phyloP scores from a whole-genome alignment of 2,329 filamentous ascomycete genomes.

The Rhynchosporium agropyri region DNA sequence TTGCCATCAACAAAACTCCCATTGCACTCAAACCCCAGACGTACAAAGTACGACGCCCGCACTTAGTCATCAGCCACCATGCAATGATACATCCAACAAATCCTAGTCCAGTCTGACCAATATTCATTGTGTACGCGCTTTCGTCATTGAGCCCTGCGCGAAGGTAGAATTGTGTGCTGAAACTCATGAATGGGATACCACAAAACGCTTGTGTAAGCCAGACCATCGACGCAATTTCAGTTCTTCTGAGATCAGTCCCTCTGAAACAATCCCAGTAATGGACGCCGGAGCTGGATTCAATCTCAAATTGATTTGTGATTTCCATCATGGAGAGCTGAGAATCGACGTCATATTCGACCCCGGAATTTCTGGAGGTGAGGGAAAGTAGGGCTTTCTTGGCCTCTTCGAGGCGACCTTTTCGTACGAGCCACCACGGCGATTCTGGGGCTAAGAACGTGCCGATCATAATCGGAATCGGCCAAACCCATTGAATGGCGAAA shows the following conservation, averaged over 20 bases:
- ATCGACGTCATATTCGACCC: conserved; percentile 10
- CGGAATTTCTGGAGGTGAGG: conserved; percentile 31
- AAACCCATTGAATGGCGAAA: conserved; percentile 49
- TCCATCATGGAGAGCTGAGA: conserved; percentile 11
- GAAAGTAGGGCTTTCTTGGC: conserved; percentile 49
- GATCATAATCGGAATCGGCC: conserved; percentile 49
- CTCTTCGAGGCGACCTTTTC: conserved; percentile 47
- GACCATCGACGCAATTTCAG: conserved; percentile 1
- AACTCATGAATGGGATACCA: conserved; percentile 10
- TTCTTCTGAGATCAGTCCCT: conserved; percentile 5
- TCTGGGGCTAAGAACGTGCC: conserved; percentile 50
- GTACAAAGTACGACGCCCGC: conserved; percentile 7
- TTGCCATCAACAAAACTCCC: conserved; percentile 7
- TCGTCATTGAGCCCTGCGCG: conserved; percentile 2
- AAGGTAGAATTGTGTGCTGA: conserved; percentile 11
- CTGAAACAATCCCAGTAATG: conserved; percentile 13
- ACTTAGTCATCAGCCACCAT: conserved; percentile 13
- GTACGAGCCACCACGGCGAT: conserved; percentile 53
- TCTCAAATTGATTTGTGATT: conserved; percentile 9
- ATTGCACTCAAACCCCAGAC: conserved; percentile 12
- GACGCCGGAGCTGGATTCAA: conserved; percentile 9
- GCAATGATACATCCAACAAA: conserved; percentile 10
- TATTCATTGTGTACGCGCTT: conserved; percentile 2
- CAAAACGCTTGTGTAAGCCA: conserved; percentile 11
- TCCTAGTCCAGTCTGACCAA: conserved; percentile 3